A percentile compares a stretch with the other conserved stretches of the same genome.
Conservation (phyloP, 2,329 filamentous ascomycete genomes). For the Emericellopsis cladophorae region DNA sequence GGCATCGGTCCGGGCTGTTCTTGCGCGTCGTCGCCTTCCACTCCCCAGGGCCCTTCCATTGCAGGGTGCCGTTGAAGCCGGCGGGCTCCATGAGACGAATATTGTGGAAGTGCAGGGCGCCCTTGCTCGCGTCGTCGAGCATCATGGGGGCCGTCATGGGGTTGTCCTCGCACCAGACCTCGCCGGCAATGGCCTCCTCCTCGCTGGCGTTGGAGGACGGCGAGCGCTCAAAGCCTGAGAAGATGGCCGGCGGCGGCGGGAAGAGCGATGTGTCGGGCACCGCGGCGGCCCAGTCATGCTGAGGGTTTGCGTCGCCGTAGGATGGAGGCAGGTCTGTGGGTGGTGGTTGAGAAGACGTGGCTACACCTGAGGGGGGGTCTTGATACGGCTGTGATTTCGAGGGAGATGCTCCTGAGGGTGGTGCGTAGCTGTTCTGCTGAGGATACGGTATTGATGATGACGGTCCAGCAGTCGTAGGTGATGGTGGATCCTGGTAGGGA, state of each 20-base stretch:
- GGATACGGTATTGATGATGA: neutral
- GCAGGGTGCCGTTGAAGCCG: constrained; percentile 32
- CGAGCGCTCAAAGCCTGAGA: constrained; percentile 48
- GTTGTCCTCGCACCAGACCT: constrained; percentile 50
- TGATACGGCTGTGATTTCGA: constrained; percentile 1
- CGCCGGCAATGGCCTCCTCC: constrained; percentile 49
- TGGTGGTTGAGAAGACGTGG: neutral
- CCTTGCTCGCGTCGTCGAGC: constrained; percentile 30
- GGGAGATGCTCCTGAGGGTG: constrained; percentile 7
- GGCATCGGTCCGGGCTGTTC: constrained; percentile 44
- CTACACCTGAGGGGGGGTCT: constrained; percentile 10
- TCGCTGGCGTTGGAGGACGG: constrained; percentile 57
- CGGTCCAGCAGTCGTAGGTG: neutral
- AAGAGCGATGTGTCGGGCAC: constrained; percentile 63
- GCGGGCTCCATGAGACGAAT: constrained; percentile 40
- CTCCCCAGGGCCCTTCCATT: constrained; percentile 30
- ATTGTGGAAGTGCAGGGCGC: constrained; percentile 36
- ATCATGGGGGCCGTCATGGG: constrained; percentile 42
- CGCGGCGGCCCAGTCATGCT: constrained; percentile 59
- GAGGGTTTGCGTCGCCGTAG: constrained; percentile 9
- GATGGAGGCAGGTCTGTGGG: constrained; percentile 2
- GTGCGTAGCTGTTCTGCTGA: constrained; percentile 6
- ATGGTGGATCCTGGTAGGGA: no score
- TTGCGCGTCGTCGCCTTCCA: constrained; percentile 33
- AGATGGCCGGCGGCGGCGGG: constrained; percentile 59